Conservation (phyloP, 192 early-diverging fungal genomes). For the Radiomyces spectabilis region DNA sequence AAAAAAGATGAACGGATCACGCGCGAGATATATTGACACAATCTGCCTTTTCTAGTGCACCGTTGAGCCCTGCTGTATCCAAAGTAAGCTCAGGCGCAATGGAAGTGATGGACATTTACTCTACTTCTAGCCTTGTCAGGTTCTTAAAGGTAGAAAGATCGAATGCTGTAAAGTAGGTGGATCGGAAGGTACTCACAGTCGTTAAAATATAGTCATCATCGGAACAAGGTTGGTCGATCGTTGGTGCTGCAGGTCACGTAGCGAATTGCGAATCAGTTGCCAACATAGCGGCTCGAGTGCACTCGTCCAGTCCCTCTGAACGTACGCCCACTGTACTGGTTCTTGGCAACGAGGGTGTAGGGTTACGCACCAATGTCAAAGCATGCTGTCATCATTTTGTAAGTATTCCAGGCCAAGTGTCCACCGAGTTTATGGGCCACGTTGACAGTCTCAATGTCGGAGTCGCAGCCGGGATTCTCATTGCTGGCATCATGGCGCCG, state of each 20-base stretch:
- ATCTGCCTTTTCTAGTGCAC: slow-evolving; percentile 46
- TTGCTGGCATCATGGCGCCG: no score
- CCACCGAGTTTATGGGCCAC: background rate
- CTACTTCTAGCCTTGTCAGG: slow-evolving; percentile 39
- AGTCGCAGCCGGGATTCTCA: slow-evolving; percentile 26
- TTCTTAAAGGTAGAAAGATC: slow-evolving; percentile 45
- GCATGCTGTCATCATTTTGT: slow-evolving; percentile 50
- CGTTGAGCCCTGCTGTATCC: slow-evolving; percentile 51
- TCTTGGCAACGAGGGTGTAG: slow-evolving; percentile 61
- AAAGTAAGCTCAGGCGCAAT: slow-evolving; percentile 66
- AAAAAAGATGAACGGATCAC: background rate
- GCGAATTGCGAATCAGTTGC: background rate
- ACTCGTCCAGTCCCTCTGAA: no score
- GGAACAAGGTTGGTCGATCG: slow-evolving; percentile 6
- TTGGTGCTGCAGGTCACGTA: background rate
- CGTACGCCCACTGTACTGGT: slow-evolving; percentile 50
- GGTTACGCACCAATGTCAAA: slow-evolving; percentile 48
- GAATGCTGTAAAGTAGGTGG: no score
- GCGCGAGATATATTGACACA: no score
- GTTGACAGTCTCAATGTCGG: slow-evolving; percentile 35
- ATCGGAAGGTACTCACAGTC: no score
- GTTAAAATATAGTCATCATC: background rate
- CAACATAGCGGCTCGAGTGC: no score
- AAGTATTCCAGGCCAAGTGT: slow-evolving; percentile 30
- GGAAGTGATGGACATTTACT: slow-evolving; percentile 56